Evolutionary conservation across 306 rosid genomes (phyloP), one percentile per base, ranked within the genome.

Genomic region (Oxytropis ochrocephala): DNA sequence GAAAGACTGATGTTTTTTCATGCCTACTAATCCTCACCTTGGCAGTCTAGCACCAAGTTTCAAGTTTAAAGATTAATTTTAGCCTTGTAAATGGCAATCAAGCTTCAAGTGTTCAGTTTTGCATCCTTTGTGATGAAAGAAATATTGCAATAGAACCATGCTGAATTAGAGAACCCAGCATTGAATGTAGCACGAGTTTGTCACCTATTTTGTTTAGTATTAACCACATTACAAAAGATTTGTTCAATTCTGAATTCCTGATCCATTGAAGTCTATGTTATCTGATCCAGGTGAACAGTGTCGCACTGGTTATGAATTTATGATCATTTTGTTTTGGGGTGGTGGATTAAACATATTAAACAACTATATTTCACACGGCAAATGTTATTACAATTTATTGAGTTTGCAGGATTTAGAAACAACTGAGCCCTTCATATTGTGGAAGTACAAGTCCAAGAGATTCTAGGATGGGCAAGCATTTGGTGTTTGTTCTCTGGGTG

Each of bases 1-100:
- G 44, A 88, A 84, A 85, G 67, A 76, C 41, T 88, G 81, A 83
- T 81, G 73, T 58, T 64, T 41, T 38, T 70, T 39, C 62, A 42
- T 51, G 56, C 16, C 38, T 55, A 5, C 12, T 53, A 68, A 48
- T 39, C 29, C 29, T 24, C 29, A 4, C 29, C 29, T 24, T 65
- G n/a, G 62, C 64, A 24, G 18, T 41, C 32, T 8, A 19, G 19
- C 21, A 70, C 42, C 36, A 53, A 36, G 71, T 48, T 49, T 48
- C 64, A 47, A 47, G 67, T 56, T 33, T 43, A 7, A 52, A 61
- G 49, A 19, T 53, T 11, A 70, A 62, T 49, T 13, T 12, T 44
- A 32, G 44, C 38, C 56, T 48, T 58, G 32, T 38, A 41, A 64
- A 68, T 69, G 74, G 73, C 51, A 58, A 51, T 33, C 51, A 60